phyloP scores from a whole-genome alignment of 352 stramenopile species.

The Thalassiosira mediterranea region DNA sequence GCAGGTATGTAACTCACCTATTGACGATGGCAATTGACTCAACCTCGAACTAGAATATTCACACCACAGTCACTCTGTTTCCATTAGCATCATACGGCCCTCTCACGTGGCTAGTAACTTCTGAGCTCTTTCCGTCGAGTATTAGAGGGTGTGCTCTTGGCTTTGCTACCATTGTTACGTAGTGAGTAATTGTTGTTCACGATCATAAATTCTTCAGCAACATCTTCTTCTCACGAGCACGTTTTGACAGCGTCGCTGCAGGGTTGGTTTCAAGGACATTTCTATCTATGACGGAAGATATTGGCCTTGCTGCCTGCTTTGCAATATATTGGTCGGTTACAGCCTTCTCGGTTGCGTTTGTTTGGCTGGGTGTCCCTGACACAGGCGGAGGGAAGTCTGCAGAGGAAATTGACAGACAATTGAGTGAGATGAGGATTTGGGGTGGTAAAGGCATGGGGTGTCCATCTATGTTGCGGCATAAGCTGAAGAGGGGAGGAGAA shows the following conservation, averaged over 20 bases:
- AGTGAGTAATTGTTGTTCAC: no score
- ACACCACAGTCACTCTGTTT: no score
- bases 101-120: conserved; percentile 71
- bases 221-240: no score
- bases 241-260: no score
- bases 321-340: conserved; percentile 59
- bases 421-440: conserved; percentile 48
- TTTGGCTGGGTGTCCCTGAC: conserved; percentile 64
- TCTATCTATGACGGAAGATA: conserved; percentile 36
- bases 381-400: conserved; percentile 56
- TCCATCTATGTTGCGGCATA: no score
- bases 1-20: no score
- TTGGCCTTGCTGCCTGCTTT: conserved; percentile 56
- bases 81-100: no score
- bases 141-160: conserved; percentile 72
- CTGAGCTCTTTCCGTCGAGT: conserved; percentile 69
- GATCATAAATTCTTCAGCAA: no score
- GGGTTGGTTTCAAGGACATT: conserved; percentile 66
- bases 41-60: no score
- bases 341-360: conserved; percentile 58
- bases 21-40: no score
- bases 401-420: conserved; percentile 52
- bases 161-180: conserved; percentile 70
- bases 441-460: conserved; percentile 6
- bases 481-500: no score